These are phyloP conservation scores for Colletotrichum aenigma DNA, from an alignment of 2,329 filamentous ascomycete species.

Conservation along the genomic window DNA sequence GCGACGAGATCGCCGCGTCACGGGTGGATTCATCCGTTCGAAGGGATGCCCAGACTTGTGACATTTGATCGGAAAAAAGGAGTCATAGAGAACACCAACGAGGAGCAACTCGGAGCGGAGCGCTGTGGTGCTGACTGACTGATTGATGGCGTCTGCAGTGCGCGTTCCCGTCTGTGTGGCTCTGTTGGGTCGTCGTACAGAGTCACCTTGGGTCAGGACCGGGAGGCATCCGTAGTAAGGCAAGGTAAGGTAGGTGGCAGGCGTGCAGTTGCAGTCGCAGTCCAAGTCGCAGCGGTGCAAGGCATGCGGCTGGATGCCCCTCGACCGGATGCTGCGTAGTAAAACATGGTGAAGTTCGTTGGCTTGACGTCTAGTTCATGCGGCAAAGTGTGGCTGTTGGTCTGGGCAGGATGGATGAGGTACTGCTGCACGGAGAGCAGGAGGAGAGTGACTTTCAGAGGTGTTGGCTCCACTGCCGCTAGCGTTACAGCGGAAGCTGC, in stretches of 20 bases:
- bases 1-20: not conserved
- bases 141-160: not conserved
- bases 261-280: not conserved
- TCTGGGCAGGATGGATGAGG: not conserved
- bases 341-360: constrained; percentile 12
- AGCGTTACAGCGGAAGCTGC: constrained; percentile 5
- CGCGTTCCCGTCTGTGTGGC: not conserved
- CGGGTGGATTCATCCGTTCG: constrained; percentile 10
- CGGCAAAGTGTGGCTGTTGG: constrained; percentile 9
- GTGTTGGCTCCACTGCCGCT: not conserved
- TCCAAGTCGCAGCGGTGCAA: not conserved
- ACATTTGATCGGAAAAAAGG: not conserved
- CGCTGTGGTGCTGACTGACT: not conserved
- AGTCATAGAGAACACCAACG: not conserved
- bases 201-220: not conserved
- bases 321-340: constrained; percentile 17
- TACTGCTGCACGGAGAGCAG: not conserved
- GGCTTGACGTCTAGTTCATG: constrained; percentile 15
- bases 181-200: not conserved
- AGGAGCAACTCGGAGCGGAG: not conserved
- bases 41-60: constrained; percentile 18
- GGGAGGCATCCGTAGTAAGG: not conserved
- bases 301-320: not conserved
- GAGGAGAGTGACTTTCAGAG: not conserved
- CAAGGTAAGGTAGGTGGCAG: not conserved